A percentile compares a stretch with the other conserved stretches of the same genome.
phyloP scores from a whole-genome alignment of 306 rosid species.

The Calophaca sinica region DNA sequence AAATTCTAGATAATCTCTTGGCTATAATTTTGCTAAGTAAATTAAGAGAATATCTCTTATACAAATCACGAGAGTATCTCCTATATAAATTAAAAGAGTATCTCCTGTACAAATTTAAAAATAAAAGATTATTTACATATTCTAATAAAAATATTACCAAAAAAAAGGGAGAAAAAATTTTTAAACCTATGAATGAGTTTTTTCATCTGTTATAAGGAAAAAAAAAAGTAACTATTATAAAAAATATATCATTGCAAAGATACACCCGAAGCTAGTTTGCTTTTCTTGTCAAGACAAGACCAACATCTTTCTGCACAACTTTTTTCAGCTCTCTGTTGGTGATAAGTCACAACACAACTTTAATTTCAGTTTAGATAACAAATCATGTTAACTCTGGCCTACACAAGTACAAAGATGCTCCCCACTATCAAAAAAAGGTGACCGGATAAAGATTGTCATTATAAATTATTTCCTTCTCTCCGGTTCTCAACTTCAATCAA shows the following conservation, averaged over 20 bases:
- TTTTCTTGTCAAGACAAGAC: conserved; percentile 47
- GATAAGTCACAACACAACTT: conserved; percentile 43
- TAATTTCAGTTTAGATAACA: conserved; percentile 47
- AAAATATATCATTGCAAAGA: conserved; percentile 30
- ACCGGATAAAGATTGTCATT: conserved; percentile 34
- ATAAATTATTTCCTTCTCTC: not conserved
- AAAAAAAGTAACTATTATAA: not conserved
- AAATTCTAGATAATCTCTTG: too few relatives aligned
- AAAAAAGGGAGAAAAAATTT: too few relatives aligned
- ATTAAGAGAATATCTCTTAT: too few relatives aligned
- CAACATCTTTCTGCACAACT: conserved; percentile 21
- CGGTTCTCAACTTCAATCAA: conserved; percentile 16
- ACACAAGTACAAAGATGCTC: conserved; percentile 51
- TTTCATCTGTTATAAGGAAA: too few relatives aligned
- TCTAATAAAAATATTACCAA: too few relatives aligned
- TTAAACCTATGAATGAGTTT: too few relatives aligned
- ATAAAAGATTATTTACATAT: too few relatives aligned
- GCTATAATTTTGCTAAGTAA: too few relatives aligned
- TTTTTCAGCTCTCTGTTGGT: not conserved
- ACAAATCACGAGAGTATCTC: too few relatives aligned
- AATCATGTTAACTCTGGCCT: conserved; percentile 50
- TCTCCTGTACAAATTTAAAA: too few relatives aligned
- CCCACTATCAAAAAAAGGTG: conserved; percentile 51
- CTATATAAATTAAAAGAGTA: too few relatives aligned
- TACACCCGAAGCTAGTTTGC: conserved; percentile 28